Conservation (phyloP, 345 rosid genomes). For the Physaria fendleri region DNA sequence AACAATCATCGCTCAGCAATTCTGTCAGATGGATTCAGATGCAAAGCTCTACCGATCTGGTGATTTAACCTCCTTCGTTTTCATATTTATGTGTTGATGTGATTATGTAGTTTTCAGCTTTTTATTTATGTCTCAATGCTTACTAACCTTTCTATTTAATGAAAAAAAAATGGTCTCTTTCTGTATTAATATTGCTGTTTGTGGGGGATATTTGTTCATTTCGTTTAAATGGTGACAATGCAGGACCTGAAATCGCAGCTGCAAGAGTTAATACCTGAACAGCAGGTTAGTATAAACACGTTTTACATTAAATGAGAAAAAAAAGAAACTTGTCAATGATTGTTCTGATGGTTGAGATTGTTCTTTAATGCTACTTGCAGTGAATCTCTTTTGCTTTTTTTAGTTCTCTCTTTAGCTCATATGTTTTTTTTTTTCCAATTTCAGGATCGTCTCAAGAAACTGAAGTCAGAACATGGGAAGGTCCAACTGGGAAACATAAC, state of each 20-base stretch:
- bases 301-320: not conserved
- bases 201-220: slow-evolving; percentile 6
- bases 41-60: slow-evolving; percentile 67
- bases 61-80: slow-evolving; percentile 23
- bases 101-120: not conserved
- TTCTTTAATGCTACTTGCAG: not conserved
- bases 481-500: slow-evolving; percentile 89
- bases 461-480: slow-evolving; percentile 80
- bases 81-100: not conserved
- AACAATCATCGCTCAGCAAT: slow-evolving; percentile 51
- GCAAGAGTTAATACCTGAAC: slow-evolving; percentile 87
- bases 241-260: slow-evolving; percentile 92
- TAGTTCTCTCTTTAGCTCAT: not conserved
- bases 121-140: not conserved
- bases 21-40: slow-evolving; percentile 88
- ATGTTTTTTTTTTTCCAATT: not conserved
- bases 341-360: not conserved
- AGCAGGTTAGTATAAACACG: slow-evolving; percentile 50
- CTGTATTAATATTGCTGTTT: not conserved
- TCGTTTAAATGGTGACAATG: slow-evolving; percentile 5
- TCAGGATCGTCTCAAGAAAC: slow-evolving; percentile 88
- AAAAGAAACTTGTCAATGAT: not conserved
- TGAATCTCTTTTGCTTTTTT: not conserved
- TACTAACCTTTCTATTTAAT: not conserved
- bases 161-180: too few relatives aligned